phyloP scores from a whole-genome alignment of 1,284 basidiomycete genomes.

The Tilletia caries region DNA sequence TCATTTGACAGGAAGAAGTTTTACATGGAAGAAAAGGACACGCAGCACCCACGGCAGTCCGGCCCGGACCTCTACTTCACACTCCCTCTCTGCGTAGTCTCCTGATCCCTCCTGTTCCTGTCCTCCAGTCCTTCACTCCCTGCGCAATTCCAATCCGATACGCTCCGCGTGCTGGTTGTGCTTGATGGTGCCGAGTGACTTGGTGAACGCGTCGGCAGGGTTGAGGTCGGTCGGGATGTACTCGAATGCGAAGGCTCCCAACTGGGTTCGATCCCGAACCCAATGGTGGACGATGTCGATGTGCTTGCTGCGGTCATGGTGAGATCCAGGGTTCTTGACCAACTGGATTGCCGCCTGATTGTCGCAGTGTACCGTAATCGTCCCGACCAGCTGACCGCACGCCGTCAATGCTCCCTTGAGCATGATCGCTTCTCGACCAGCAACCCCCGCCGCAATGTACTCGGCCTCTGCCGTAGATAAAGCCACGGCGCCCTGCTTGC shows the following conservation, averaged over 20 bases:
- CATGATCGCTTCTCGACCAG: background rate
- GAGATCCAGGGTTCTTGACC: background rate
- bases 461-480: background rate
- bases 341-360: background rate
- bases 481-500: background rate
- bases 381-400: background rate
- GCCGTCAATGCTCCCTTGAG: background rate
- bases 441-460: background rate
- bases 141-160: too few relatives aligned
- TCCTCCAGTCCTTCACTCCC: too few relatives aligned
- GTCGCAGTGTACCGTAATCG: background rate
- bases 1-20: too few relatives aligned
- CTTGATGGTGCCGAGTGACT: background rate
- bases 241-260: too few relatives aligned
- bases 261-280: background rate
- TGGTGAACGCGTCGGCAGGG: conserved; percentile 1
- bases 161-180: too few relatives aligned
- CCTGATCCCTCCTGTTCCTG: too few relatives aligned
- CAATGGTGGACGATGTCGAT: conserved; percentile 9
- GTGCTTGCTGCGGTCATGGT: background rate
- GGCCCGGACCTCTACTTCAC: too few relatives aligned
- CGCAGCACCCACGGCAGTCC: too few relatives aligned
- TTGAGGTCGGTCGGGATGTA: background rate
- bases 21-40: too few relatives aligned
- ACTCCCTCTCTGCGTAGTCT: too few relatives aligned